These are phyloP conservation scores for Coniochaeta prunicola DNA, from an alignment of 2,329 filamentous ascomycete genomes.

Conservation along the genomic window DNA sequence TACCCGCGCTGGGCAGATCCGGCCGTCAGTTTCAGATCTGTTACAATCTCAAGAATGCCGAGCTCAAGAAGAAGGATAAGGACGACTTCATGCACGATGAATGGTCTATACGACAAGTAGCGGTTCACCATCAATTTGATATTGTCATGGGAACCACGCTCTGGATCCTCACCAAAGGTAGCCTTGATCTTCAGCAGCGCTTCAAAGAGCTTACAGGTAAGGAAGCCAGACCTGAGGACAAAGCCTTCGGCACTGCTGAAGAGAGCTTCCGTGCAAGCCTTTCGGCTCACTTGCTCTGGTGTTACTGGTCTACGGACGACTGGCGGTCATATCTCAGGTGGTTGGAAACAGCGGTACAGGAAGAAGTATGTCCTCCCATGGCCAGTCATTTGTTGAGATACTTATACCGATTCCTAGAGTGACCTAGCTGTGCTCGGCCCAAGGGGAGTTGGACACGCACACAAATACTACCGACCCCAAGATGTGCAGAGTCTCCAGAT, in stretches of 20 bases:
- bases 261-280: constrained; percentile 28
- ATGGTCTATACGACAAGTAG: constrained; percentile 29
- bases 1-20: constrained; percentile 21
- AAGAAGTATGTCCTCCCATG: constrained; percentile 3
- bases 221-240: constrained; percentile 22
- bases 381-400: neutral
- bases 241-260: constrained; percentile 18
- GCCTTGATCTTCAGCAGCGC: constrained; percentile 17
- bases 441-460: constrained; percentile 7
- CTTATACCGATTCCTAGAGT: constrained; percentile 1
- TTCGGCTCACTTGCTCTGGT: constrained; percentile 26
- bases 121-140: constrained; percentile 32
- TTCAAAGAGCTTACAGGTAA: constrained; percentile 22
- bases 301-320: constrained; percentile 31
- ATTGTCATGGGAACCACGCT: constrained; percentile 23
- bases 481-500: constrained; percentile 27
- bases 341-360: constrained; percentile 22
- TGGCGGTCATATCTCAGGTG: constrained; percentile 33
- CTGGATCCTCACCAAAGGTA: constrained; percentile 33
- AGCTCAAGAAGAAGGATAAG: neutral
- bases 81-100: constrained; percentile 7
- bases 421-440: constrained; percentile 14
- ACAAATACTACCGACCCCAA: constrained; percentile 13
- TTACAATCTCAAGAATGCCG: constrained; percentile 1
- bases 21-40: constrained; percentile 24